Evolutionary conservation across 2,329 filamentous ascomycete species (phyloP).

Genomic region (Ampelomyces quisqualis): DNA sequence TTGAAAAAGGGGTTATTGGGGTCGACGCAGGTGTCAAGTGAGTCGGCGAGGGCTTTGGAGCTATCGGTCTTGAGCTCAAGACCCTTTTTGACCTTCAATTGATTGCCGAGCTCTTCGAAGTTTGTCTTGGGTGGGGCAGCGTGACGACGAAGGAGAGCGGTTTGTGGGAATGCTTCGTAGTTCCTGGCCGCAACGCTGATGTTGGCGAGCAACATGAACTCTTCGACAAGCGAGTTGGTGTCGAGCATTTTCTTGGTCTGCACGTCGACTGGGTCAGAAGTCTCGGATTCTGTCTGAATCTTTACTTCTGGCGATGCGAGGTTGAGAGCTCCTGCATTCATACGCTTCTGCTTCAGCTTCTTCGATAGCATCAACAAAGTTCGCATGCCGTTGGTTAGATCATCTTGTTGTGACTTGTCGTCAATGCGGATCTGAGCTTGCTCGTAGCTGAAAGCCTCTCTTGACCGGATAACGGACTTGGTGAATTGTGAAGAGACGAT

Average conservation of each 20-base stretch:
- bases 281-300: conserved; percentile 92
- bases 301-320: conserved; percentile 97
- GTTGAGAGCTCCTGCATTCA: conserved; percentile 89
- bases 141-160: conserved; percentile 89
- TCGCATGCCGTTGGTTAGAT: conserved; percentile 86
- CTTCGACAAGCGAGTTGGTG: conserved; percentile 96
- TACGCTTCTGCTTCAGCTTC: conserved; percentile 89
- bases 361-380: conserved; percentile 84
- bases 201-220: conserved; percentile 99
- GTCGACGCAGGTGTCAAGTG: conserved; percentile 82
- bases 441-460: conserved; percentile 97
- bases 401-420: conserved; percentile 81
- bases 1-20: conserved; percentile 91
- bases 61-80: conserved; percentile 81
- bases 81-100: conserved; percentile 82
- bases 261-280: conserved; percentile 92
- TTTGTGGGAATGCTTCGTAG: conserved; percentile 90
- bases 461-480: conserved; percentile 95
- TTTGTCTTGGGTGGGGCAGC: conserved; percentile 90
- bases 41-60: conserved; percentile 90
- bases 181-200: conserved; percentile 89
- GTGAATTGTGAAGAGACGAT: conserved; percentile 86
- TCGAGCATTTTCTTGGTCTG: conserved; percentile 93
- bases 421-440: conserved; percentile 93
- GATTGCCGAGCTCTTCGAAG: conserved; percentile 89